Base-by-base conservation (phyloP, 2,329 filamentous ascomycete genomes). In the Hymenoscyphus albidus region DNA sequence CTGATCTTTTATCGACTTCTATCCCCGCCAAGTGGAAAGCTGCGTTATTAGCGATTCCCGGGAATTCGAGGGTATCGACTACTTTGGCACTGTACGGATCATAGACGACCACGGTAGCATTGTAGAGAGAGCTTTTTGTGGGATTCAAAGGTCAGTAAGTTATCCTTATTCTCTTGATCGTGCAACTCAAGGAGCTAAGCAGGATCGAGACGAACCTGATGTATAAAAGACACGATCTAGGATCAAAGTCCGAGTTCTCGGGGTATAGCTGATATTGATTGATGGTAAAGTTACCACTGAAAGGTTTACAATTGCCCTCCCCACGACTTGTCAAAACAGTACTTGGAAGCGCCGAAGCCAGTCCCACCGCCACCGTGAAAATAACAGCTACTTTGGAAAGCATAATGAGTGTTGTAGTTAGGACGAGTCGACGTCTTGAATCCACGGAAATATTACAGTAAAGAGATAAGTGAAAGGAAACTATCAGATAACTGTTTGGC, bases 201-300 rank as follows among this genome's bases (percentile, higher is more conserved):
- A 27, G 27, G 27, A 27, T 27, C 27, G 16, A n/a, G 4, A 59
- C 58, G 9, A 40, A 59, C 58, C 58, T 40, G 39, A 59, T 38
- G 22, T 59, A 59, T 18, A 59, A 18, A 27, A 59, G 39, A 59
- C 58, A 59, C 44, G 58, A 40, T 16, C 42, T 27, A 7, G 38
- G 16, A 22, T 64, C 62, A 38, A 59, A 64, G 13, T 44, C 58
- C 10, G 51, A n/a, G n/a, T 64, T 64, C 12, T 64, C 62, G 3
- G 62, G 62, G 16, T 64, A 64, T 3, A 64, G 44, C 16, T 64
- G 62, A 35, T 59, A 64, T 27, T 64, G 62, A 10, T 64, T 42
- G n/a, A 64, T 64, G n/a, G 55, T 35, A 42, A 64, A 55, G 22
- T 64, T 58, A 5, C 62, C 62, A 14, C 58, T 59, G 14, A 60